Evolutionary conservation across 768 basidiomycete species (phyloP), one percentile per base, ranked within the genome.

Genomic region (Ramaria rubella): DNA sequence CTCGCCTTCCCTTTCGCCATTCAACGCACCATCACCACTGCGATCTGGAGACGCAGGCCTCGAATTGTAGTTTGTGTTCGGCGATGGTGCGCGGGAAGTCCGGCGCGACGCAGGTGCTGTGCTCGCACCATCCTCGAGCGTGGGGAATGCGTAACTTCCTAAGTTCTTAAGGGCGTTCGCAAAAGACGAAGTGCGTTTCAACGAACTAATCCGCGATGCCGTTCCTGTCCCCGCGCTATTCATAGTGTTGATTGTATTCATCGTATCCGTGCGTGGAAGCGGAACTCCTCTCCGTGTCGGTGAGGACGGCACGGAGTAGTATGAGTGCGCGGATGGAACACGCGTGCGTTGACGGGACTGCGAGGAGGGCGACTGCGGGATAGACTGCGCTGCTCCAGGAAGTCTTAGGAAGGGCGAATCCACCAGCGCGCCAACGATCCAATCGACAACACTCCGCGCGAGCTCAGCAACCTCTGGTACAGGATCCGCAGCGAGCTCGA

Each of bases 401-500:
- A 68, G 74, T 55, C 68, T 72, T 15, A 52, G 61, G 55, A 69
- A 62, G 11, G 75, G 72, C 1, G 67, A 62, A 38, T 94, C 92
- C 11, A 95, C 74, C 12, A 97, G 80, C 4, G 94, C 79, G 1
- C 92, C 93, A 72, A 90, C 85, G 62, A 96, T 80, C 66, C 95
- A 96, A 70, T 99, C 96, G 29, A 92, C 80, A 26, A 95, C 83
- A 0, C 90, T 94, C 64, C 89, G 88, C 0, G 94, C 94, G 65
- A 90, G 83, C 7, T 88, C 83, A 0, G 93, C 88, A 14, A 98
- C 94, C 68, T 97, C 94, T 46, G 86, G 82, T 64, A 95, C 92
- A 0, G 95, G 90, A 64, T 98, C 96, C 9, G 87, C 86, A 0
- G 94, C 91, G 9, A 98, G 78, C 67, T 97, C 94, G 58, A 96